Evolutionary conservation across 169 alveolate genomes (phyloP).

Genomic region (Cryptosporidium bovis): DNA sequence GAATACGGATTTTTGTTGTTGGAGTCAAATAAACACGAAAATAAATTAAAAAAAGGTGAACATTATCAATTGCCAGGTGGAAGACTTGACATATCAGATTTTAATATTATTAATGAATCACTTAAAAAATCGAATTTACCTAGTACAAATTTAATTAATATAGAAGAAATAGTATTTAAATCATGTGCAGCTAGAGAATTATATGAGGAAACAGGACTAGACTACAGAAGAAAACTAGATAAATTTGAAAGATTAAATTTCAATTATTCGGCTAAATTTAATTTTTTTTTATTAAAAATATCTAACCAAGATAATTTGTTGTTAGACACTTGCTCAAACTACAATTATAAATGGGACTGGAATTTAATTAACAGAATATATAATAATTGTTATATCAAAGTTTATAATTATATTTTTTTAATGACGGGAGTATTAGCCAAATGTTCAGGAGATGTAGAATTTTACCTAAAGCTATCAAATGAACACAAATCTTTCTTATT

Average conservation of each 20-base stretch:
- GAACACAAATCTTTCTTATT: slow-evolving; percentile 38
- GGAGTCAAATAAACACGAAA: neutral
- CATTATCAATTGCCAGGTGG: slow-evolving; percentile 57
- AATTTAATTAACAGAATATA: neutral
- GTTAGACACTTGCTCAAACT: too few relatives aligned
- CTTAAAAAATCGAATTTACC: neutral
- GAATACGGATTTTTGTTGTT: slow-evolving; percentile 39
- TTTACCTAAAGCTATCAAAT: slow-evolving; percentile 17
- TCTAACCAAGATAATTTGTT: neutral
- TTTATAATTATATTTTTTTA: neutral
- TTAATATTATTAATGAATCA: neutral
- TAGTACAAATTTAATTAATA: neutral
- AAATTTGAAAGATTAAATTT: slow-evolving; percentile 3
- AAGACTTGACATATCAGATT: slow-evolving; percentile 32
- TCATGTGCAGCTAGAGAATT: slow-evolving; percentile 57
- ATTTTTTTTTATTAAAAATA: slow-evolving; percentile 36
- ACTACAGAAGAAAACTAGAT: slow-evolving; percentile 13
- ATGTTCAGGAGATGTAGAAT: neutral
- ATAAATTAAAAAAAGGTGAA: neutral
- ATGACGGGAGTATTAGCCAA: neutral
- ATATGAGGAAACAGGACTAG: slow-evolving; percentile 63
- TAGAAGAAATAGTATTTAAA: slow-evolving; percentile 9
- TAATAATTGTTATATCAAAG: neutral
- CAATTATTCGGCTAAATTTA: slow-evolving; percentile 12
- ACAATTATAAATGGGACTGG: too few relatives aligned